phyloP scores from a whole-genome alignment of 345 rosid genomes.

The Gossypium ekmanianum region DNA sequence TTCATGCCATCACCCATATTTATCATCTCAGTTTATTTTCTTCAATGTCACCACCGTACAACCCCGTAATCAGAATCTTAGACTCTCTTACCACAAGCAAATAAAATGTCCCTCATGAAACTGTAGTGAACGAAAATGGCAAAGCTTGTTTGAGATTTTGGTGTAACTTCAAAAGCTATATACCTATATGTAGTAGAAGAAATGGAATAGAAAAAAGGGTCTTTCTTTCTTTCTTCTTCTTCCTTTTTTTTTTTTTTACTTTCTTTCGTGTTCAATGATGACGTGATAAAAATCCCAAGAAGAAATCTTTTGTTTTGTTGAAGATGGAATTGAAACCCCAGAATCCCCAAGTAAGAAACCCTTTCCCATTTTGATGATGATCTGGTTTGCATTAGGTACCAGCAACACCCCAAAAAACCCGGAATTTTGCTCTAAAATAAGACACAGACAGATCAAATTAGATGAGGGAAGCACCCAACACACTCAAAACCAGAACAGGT shows the following conservation, averaged over 20 bases:
- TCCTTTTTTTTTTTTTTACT: too few relatives aligned
- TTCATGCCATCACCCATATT: constrained; percentile 17
- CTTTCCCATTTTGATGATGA: too few relatives aligned
- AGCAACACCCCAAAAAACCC: not conserved
- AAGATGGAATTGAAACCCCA: not conserved
- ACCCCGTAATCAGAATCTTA: not conserved
- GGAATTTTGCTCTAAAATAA: not conserved
- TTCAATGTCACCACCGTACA: constrained; percentile 7
- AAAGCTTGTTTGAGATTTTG: not conserved
- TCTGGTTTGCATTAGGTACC: not conserved
- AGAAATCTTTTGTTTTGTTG: not conserved
- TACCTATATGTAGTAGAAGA: constrained; percentile 1
- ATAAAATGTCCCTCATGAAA: too few relatives aligned
- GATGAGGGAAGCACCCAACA: not conserved
- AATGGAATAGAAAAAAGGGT: not conserved
- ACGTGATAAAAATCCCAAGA: not conserved
- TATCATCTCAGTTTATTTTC: constrained; percentile 3
- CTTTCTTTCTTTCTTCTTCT: too few relatives aligned
- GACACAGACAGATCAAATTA: not conserved
- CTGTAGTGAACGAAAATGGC: constrained; percentile 1
- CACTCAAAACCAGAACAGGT: not conserved
- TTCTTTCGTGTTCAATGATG: too few relatives aligned
- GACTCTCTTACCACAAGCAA: too few relatives aligned
- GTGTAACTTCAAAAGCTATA: constrained; percentile 6
- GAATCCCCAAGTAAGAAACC: not conserved